phyloP scores from a whole-genome alignment of 192 early-diverging fungal genomes.

The Umbelopsis vinacea region DNA sequence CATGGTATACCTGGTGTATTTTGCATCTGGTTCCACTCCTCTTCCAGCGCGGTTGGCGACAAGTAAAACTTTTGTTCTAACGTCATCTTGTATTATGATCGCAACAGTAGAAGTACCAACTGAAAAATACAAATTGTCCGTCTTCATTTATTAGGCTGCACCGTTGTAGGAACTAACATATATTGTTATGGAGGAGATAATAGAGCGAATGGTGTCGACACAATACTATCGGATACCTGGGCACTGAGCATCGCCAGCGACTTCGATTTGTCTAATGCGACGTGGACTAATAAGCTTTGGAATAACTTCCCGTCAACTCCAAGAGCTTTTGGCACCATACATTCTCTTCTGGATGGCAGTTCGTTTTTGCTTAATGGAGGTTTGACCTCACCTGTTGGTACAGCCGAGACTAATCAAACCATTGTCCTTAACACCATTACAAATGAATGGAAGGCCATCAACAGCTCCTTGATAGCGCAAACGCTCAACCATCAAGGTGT shows the following conservation, averaged over 20 bases:
- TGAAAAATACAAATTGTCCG: too few species aligned
- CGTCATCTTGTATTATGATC: too few species aligned
- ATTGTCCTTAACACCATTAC: background rate
- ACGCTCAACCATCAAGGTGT: background rate
- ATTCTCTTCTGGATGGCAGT: background rate
- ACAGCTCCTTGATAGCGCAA: background rate
- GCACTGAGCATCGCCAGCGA: background rate
- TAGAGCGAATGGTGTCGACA: background rate
- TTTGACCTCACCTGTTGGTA: background rate
- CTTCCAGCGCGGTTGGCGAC: too few species aligned
- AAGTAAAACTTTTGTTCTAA: too few species aligned
- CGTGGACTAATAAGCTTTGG: background rate
- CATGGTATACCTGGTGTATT: too few species aligned
- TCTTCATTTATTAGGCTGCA: background rate
- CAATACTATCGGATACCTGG: constrained; percentile 6
- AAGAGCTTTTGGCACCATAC: background rate
- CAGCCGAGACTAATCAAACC: background rate
- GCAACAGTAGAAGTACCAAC: too few species aligned
- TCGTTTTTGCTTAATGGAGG: constrained; percentile 1
- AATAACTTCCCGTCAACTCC: background rate
- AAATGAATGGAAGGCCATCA: constrained; percentile 2
- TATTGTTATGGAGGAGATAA: constrained; percentile 1
- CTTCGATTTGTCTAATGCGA: background rate
- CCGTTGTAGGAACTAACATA: background rate
- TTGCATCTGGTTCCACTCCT: too few species aligned